These are phyloP conservation scores for Closterium sp. DNA, from an alignment of 139 green algal genomes.

Conservation along the genomic window DNA sequence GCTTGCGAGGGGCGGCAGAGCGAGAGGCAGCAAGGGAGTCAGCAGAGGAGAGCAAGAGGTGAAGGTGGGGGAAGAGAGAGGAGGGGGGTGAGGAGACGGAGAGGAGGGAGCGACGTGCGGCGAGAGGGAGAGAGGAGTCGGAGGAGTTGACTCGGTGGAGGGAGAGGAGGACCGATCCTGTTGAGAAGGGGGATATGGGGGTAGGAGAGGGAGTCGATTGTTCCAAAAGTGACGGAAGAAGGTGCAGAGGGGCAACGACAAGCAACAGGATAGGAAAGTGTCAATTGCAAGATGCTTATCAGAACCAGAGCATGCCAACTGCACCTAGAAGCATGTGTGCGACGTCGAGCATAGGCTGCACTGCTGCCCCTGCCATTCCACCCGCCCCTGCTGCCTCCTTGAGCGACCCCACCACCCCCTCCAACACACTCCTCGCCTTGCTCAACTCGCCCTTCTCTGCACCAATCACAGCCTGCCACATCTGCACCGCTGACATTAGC, in stretches of 20 bases:
- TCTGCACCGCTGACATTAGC: background rate
- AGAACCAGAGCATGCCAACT: background rate
- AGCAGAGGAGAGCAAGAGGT: background rate
- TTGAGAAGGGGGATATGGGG: background rate
- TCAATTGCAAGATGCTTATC: background rate
- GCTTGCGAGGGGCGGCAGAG: background rate
- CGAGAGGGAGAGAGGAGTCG: background rate
- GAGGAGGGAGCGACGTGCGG: background rate
- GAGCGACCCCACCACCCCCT: background rate
- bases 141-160: background rate
- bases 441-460: background rate
- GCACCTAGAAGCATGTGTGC: background rate
- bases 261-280: background rate
- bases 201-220: background rate
- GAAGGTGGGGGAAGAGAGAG: background rate
- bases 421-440: background rate
- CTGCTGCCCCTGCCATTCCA: background rate
- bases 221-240: background rate
- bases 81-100: background rate
- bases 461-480: background rate
- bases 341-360: background rate
- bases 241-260: background rate
- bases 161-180: background rate
- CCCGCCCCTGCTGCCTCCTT: background rate
- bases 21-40: background rate